These are phyloP conservation scores for Diplocarpon mali DNA, from an alignment of 2,329 filamentous ascomycete genomes.

Conservation along the genomic window DNA sequence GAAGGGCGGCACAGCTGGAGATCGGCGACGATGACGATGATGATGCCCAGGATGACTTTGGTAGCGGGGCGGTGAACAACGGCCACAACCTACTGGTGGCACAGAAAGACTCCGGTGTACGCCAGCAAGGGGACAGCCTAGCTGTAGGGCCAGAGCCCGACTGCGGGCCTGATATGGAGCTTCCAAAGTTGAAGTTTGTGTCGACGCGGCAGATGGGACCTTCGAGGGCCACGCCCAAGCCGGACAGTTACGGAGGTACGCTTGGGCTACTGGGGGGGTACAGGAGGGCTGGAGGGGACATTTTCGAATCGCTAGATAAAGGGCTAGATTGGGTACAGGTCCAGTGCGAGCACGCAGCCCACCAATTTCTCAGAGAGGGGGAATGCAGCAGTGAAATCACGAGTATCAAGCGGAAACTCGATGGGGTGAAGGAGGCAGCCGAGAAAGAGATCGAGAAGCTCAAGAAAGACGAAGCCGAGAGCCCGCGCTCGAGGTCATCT, in stretches of 20 bases:
- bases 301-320: constrained; percentile 67
- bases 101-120: constrained; percentile 6
- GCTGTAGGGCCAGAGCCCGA: constrained; percentile 11
- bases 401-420: constrained; percentile 37
- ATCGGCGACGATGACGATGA: constrained; percentile 38
- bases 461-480: constrained; percentile 13
- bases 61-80: neutral
- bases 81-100: constrained; percentile 23
- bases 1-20: constrained; percentile 47
- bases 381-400: constrained; percentile 70
- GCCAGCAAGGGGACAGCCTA: neutral
- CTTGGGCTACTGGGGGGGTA: constrained; percentile 18
- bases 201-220: constrained; percentile 31
- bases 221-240: constrained; percentile 15
- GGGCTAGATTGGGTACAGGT: constrained; percentile 69
- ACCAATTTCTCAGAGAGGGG: constrained; percentile 80
- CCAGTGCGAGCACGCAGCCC: constrained; percentile 76
- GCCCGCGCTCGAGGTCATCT: constrained; percentile 1
- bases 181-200: constrained; percentile 29
- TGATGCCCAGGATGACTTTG: constrained; percentile 21
- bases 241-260: constrained; percentile 10
- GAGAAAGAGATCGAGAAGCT: constrained; percentile 20
- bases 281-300: constrained; percentile 20
- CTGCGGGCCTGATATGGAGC: constrained; percentile 21
- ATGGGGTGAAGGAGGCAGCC: constrained; percentile 42